Evolutionary conservation across 148 eudicot genomes (phyloP).

Genomic region (Arctostaphylos glauca): DNA sequence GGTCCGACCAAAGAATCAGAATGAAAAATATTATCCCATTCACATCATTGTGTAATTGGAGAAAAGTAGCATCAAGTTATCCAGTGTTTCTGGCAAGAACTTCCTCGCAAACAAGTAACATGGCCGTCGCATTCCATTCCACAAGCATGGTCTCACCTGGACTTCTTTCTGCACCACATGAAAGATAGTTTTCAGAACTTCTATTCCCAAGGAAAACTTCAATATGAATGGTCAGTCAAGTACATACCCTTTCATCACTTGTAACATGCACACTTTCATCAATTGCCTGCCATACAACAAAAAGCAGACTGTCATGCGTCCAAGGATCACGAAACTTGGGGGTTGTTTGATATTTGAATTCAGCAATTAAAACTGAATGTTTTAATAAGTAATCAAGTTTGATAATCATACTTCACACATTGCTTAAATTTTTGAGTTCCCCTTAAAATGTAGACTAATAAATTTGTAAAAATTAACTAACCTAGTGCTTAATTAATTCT

Average conservation of each 20-base stretch:
- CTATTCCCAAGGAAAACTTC: not conserved
- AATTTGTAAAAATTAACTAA: too few species aligned
- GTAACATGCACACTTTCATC: constrained; percentile 70
- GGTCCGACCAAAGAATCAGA: constrained; percentile 35
- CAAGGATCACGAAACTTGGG: not conserved
- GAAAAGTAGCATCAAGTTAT: constrained; percentile 57
- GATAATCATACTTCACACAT: too few species aligned
- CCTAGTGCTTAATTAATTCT: too few species aligned
- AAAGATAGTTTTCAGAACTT: not conserved
- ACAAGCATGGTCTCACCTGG: constrained; percentile 58
- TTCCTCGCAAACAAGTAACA: constrained; percentile 89
- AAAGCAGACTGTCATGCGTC: constrained; percentile 9
- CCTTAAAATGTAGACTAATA: too few species aligned
- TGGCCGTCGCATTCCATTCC: constrained; percentile 83
- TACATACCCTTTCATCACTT: constrained; percentile 58
- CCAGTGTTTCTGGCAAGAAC: constrained; percentile 79
- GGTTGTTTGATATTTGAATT: too few species aligned
- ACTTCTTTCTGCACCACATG: constrained; percentile 51
- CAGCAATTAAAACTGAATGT: too few species aligned
- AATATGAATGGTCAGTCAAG: not conserved
- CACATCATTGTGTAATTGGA: constrained; percentile 62
- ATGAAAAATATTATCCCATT: constrained; percentile 15
- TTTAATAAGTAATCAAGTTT: too few species aligned
- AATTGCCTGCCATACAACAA: constrained; percentile 62
- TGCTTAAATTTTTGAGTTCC: too few species aligned